A percentile compares a stretch with the other conserved stretches of the same genome.
These are phyloP conservation scores for Spergularia marina DNA, from an alignment of 148 eudicot species.

Conservation along the genomic window DNA sequence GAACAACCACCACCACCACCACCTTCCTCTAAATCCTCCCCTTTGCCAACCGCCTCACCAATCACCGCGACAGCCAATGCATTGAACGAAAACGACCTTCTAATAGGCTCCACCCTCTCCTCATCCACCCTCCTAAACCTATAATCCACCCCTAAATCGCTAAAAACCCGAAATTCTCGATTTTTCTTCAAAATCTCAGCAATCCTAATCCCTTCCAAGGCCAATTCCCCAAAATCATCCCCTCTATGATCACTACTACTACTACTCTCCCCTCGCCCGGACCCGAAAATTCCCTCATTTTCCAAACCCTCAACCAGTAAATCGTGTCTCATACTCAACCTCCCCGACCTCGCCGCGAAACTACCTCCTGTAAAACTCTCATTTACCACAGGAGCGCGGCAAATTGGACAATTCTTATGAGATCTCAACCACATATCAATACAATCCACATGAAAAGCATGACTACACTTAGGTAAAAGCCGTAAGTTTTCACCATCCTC, in stretches of 20 bases:
- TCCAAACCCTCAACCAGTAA: background rate
- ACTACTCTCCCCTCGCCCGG: conserved; percentile 25
- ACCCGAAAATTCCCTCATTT: background rate
- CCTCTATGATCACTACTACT: conserved; percentile 15
- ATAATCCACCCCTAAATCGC: conserved; percentile 51
- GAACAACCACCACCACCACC: conserved; percentile 14
- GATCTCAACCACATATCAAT: conserved; percentile 68
- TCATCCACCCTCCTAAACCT: conserved; percentile 20
- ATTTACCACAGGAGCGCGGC: conserved; percentile 51
- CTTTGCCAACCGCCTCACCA: conserved; percentile 17
- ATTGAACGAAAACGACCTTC: conserved; percentile 60
- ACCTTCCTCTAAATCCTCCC: background rate
- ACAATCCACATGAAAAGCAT: conserved; percentile 57
- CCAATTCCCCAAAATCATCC: conserved; percentile 23
- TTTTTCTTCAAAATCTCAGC: conserved; percentile 23
- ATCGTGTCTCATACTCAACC: conserved; percentile 11
- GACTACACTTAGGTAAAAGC: conserved; percentile 67
- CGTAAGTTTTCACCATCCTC: conserved; percentile 55
- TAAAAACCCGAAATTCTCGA: conserved; percentile 32
- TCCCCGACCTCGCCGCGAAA: background rate
- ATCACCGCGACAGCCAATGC: conserved; percentile 27
- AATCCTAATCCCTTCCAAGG: conserved; percentile 23
- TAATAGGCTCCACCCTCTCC: conserved; percentile 24
- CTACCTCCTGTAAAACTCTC: conserved; percentile 4
- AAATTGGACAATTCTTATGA: conserved; percentile 61